These are phyloP conservation scores for Monosporascus sp. DNA, from an alignment of 2,329 filamentous ascomycete species.

Conservation along the genomic window DNA sequence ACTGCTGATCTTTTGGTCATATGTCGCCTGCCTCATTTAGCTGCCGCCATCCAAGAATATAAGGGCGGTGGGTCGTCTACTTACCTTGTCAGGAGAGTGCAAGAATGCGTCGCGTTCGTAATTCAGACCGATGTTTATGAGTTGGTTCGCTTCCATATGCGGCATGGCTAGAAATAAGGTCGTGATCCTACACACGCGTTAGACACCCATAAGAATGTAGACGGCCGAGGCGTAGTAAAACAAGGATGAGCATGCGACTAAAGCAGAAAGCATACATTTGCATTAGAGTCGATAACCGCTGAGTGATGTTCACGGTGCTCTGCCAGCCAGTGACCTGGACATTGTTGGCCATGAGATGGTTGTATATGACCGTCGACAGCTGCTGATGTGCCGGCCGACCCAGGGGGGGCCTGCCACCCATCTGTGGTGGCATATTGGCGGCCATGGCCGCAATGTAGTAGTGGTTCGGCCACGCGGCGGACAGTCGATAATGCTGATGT, in stretches of 20 bases:
- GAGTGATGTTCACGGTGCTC: conserved; percentile 19
- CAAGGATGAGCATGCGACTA: background rate
- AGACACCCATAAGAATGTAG: conserved; percentile 1
- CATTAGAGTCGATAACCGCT: conserved; percentile 28
- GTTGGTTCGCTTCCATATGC: conserved; percentile 33
- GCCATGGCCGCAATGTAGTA: conserved; percentile 46
- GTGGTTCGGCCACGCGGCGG: conserved; percentile 10
- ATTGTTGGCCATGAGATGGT: conserved; percentile 20
- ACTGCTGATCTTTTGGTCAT: conserved; percentile 41
- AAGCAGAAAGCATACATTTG: conserved; percentile 27
- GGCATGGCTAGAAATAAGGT: conserved; percentile 44
- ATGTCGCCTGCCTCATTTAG: conserved; percentile 32
- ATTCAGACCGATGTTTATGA: conserved; percentile 35
- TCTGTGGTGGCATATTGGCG: conserved; percentile 54
- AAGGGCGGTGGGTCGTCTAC: conserved; percentile 5
- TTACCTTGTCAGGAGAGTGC: conserved; percentile 43
- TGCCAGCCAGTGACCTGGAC: conserved; percentile 27
- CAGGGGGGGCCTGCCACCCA: conserved; percentile 43
- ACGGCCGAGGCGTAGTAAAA: background rate
- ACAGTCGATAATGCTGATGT: background rate
- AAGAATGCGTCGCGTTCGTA: conserved; percentile 45
- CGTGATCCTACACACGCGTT: conserved; percentile 36
- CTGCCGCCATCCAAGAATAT: background rate
- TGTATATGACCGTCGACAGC: conserved; percentile 34
- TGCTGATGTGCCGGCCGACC: conserved; percentile 35